phyloP scores from a whole-genome alignment of 495 filamentous ascomycete species.

The Podospora australis region DNA sequence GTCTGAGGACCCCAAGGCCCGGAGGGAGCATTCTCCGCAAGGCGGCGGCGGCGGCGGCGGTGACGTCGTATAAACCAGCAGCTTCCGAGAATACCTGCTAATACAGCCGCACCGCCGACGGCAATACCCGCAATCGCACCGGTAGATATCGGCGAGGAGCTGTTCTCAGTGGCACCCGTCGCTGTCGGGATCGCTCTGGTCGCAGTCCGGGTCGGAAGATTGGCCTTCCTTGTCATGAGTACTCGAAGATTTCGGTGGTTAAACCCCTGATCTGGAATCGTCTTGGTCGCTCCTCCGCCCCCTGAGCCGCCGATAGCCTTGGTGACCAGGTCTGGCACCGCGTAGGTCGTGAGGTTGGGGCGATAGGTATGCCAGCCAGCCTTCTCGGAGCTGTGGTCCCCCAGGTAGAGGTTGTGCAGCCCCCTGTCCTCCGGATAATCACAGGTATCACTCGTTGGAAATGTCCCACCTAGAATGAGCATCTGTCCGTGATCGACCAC shows the following conservation, averaged over 20 bases:
- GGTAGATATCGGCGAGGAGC: conserved; percentile 13
- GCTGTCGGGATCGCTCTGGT: conserved; percentile 15
- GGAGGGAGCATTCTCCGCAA: neutral
- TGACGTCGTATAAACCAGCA: conserved; percentile 11
- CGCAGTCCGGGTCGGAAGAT: conserved; percentile 17
- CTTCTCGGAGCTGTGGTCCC: conserved; percentile 32
- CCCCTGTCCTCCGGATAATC: conserved; percentile 55
- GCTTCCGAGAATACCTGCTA: conserved; percentile 4
- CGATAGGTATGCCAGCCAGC: conserved; percentile 21
- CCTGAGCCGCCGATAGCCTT: conserved; percentile 55
- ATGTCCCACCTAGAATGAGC: conserved; percentile 66
- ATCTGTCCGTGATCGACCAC: conserved; percentile 51
- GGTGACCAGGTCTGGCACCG: conserved; percentile 54
- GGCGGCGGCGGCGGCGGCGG: neutral
- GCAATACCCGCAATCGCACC: conserved; percentile 28
- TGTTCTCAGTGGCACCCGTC: neutral
- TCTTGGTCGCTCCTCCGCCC: conserved; percentile 60
- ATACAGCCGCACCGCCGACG: conserved; percentile 10
- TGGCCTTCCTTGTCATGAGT: conserved; percentile 24
- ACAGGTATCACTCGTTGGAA: conserved; percentile 56
- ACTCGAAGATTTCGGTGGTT: conserved; percentile 23
- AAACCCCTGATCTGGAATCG: conserved; percentile 44
- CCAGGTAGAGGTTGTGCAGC: conserved; percentile 53
- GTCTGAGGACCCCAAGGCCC: neutral
- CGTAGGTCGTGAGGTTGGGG: conserved; percentile 42